These are phyloP conservation scores for Geotrichum macrosporum DNA, from an alignment of 1,139 yeast genomes.

Conservation along the genomic window DNA sequence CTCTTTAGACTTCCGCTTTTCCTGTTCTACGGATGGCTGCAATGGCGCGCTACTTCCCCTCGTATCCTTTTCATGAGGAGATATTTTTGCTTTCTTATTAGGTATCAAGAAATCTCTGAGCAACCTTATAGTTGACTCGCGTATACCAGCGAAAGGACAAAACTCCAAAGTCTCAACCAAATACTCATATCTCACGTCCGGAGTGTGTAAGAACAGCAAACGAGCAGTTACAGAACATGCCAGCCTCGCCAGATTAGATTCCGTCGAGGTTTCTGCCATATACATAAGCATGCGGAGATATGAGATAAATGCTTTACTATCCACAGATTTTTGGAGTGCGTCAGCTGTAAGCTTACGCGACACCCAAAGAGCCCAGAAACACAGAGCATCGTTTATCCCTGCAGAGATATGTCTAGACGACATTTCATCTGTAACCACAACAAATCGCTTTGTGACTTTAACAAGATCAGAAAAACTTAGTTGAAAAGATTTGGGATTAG, in stretches of 20 bases:
- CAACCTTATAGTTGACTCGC: constrained; percentile 57
- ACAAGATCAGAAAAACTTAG: constrained; percentile 29
- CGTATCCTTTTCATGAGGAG: background rate
- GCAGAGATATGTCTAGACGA: constrained; percentile 37
- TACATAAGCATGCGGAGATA: constrained; percentile 45
- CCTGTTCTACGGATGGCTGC: background rate
- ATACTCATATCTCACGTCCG: constrained; percentile 54
- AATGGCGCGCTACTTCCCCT: background rate
- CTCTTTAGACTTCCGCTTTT: background rate
- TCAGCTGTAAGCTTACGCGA: constrained; percentile 35
- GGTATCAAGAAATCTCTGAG: constrained; percentile 43
- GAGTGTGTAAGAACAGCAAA: constrained; percentile 51
- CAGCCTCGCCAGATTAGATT: constrained; percentile 35
- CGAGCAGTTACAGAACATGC: constrained; percentile 37
- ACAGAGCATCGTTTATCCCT: constrained; percentile 41
- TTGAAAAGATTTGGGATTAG: constrained; percentile 19
- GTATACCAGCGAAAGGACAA: constrained; percentile 63
- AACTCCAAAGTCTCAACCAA: constrained; percentile 59
- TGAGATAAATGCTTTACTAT: constrained; percentile 32
- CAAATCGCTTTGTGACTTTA: constrained; percentile 23
- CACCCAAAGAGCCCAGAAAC: constrained; percentile 45
- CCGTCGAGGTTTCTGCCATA: constrained; percentile 28
- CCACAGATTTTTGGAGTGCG: constrained; percentile 15
- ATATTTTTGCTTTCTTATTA: background rate
- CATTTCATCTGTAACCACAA: constrained; percentile 23